Evolutionary conservation across 805 yeast genomes (phyloP).

Genomic region (Kazachstania kunashirensis): DNA sequence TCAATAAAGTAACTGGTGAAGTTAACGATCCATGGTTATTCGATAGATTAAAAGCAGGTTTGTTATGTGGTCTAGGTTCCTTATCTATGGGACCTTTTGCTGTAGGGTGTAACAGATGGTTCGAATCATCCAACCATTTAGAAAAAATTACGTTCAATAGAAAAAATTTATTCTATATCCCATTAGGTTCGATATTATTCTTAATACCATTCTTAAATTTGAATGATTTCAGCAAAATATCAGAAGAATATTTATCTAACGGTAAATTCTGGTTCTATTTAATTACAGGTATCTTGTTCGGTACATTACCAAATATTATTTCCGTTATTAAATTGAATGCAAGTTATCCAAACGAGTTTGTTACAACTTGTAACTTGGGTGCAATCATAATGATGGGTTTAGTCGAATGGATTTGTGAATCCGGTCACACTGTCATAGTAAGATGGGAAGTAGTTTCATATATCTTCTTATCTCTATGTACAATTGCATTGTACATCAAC

Average conservation of each 20-base stretch:
- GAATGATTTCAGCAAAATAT: background rate
- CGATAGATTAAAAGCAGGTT: conserved; percentile 28
- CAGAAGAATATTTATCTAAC: background rate
- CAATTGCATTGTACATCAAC: conserved; percentile 13
- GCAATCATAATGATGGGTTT: conserved; percentile 23
- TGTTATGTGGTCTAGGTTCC: conserved; percentile 27
- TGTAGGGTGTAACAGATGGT: conserved; percentile 26
- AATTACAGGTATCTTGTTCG: conserved; percentile 14
- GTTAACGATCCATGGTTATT: conserved; percentile 29
- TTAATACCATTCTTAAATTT: conserved; percentile 19
- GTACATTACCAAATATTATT: conserved; percentile 20
- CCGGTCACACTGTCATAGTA: conserved; percentile 22
- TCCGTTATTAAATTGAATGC: conserved; percentile 20
- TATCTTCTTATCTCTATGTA: conserved; percentile 18
- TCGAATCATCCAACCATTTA: conserved; percentile 7
- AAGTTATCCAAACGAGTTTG: conserved; percentile 19
- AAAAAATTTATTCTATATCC: conserved; percentile 13
- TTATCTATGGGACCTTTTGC: conserved; percentile 27
- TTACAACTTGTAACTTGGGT: conserved; percentile 23
- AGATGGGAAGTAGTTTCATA: conserved; percentile 29
- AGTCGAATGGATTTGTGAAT: conserved; percentile 25
- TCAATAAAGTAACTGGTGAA: conserved; percentile 28
- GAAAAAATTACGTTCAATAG: conserved; percentile 1
- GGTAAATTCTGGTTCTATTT: conserved; percentile 12
- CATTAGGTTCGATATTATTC: conserved; percentile 14